Percentiles rank a stretch among this genome's conserved stretches.
Evolutionary conservation across 495 filamentous ascomycete species (phyloP).

Genomic region (Podospora pseudocomata): DNA sequence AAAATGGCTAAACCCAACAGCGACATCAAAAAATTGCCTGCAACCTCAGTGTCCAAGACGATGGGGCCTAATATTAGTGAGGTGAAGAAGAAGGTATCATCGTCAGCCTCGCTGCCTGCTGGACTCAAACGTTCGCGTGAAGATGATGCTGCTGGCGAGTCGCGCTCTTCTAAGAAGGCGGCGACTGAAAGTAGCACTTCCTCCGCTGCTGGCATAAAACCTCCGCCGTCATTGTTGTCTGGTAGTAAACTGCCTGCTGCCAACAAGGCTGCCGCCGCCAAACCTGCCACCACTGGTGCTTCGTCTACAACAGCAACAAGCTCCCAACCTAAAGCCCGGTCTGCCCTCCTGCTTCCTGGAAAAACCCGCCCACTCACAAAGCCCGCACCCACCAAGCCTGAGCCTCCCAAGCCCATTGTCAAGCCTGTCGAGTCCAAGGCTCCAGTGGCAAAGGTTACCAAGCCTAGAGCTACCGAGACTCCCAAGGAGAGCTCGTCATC

Average conservation of each 20-base stretch:
- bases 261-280: slow-evolving; percentile 34
- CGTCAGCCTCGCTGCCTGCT: not conserved
- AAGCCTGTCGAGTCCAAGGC: slow-evolving; percentile 25
- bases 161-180: slow-evolving; percentile 39
- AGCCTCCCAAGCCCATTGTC: slow-evolving; percentile 21
- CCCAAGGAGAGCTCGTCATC: slow-evolving; percentile 27
- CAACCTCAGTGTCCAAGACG: slow-evolving; percentile 7
- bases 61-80: slow-evolving; percentile 7
- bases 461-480: slow-evolving; percentile 21
- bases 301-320: slow-evolving; percentile 16
- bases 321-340: slow-evolving; percentile 22
- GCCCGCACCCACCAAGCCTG: slow-evolving; percentile 27
- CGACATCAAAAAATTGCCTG: slow-evolving; percentile 14
- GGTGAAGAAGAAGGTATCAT: slow-evolving; percentile 9
- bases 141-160: slow-evolving; percentile 35
- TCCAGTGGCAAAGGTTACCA: slow-evolving; percentile 17
- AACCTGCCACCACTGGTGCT: slow-evolving; percentile 27
- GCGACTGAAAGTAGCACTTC: slow-evolving; percentile 29
- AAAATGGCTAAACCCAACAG: slow-evolving; percentile 10
- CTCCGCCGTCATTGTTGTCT: slow-evolving; percentile 1
- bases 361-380: slow-evolving; percentile 34
- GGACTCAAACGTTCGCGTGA: slow-evolving; percentile 35
- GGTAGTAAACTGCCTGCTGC: slow-evolving; percentile 17
- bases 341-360: slow-evolving; percentile 33
- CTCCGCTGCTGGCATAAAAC: slow-evolving; percentile 5